A percentile compares a stretch with the other conserved stretches of the same genome.
These are phyloP conservation scores for Pleurotus eryngii DNA, from an alignment of 768 basidiomycete genomes.

Conservation along the genomic window DNA sequence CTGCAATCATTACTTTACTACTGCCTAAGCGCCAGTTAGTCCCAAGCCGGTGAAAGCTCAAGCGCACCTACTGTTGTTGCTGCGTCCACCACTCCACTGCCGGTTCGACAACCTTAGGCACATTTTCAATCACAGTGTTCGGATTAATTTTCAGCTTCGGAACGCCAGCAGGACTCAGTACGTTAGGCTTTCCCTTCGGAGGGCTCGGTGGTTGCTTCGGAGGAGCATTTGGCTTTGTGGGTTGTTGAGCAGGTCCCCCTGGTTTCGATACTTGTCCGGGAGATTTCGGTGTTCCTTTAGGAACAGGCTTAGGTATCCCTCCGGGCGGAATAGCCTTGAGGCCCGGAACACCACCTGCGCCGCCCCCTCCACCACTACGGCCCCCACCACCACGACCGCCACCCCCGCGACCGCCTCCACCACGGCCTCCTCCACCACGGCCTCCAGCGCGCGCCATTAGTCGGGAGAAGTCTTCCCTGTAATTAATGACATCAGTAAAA, in stretches of 20 bases:
- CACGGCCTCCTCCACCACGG: background rate
- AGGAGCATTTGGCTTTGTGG: background rate
- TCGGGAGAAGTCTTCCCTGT: background rate
- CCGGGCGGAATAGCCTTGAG: background rate
- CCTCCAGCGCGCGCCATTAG: background rate
- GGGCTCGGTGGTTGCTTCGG: background rate
- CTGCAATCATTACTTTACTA: too few species aligned
- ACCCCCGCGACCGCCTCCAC: too few species aligned
- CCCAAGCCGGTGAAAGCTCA: too few species aligned
- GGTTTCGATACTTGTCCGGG: background rate
- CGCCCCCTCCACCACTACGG: too few species aligned
- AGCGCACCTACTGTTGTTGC: too few species aligned
- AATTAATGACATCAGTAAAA: background rate
- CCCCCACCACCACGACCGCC: background rate
- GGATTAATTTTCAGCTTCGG: too few species aligned
- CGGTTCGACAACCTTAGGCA: too few species aligned
- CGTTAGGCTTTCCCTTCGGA: too few species aligned
- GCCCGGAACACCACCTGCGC: background rate
- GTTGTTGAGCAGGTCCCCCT: background rate
- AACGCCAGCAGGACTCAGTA: too few species aligned
- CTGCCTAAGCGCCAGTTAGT: too few species aligned
- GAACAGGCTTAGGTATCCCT: background rate
- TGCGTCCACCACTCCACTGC: too few species aligned
- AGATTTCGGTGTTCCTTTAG: background rate
- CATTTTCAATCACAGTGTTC: too few species aligned